These are phyloP conservation scores for Malus hybrid DNA, from an alignment of 331 rosid species.

Conservation along the genomic window DNA sequence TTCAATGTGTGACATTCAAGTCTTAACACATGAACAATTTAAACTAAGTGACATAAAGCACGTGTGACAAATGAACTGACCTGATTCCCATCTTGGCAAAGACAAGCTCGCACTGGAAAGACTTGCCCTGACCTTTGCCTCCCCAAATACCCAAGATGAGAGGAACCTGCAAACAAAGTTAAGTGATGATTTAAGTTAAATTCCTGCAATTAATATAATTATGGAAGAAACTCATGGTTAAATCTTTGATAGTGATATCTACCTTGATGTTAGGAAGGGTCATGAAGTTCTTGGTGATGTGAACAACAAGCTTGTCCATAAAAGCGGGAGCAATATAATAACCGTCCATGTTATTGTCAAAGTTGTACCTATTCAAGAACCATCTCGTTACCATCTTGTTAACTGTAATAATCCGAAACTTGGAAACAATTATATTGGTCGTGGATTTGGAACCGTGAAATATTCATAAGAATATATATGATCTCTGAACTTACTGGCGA, in stretches of 20 bases:
- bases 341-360: slow-evolving; percentile 73
- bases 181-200: slow-evolving; percentile 6
- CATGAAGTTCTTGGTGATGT: slow-evolving; percentile 92
- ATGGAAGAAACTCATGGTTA: background rate
- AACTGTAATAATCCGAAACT: too few relatives aligned
- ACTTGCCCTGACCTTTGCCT: slow-evolving; percentile 98
- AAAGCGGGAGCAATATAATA: slow-evolving; percentile 92
- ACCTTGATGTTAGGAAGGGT: slow-evolving; percentile 86
- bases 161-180: slow-evolving; percentile 50
- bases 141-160: slow-evolving; percentile 97
- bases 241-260: too few relatives aligned
- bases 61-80: slow-evolving; percentile 32
- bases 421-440: too few relatives aligned
- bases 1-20: background rate
- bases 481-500: slow-evolving; percentile 41
- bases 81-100: slow-evolving; percentile 96
- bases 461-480: background rate
- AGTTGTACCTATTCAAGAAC: slow-evolving; percentile 39
- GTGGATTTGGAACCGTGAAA: too few relatives aligned
- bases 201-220: background rate
- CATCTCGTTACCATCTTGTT: too few relatives aligned
- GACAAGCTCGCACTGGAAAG: slow-evolving; percentile 98
- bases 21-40: too few relatives aligned
- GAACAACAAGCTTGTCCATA: slow-evolving; percentile 98
- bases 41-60: background rate